phyloP scores from a whole-genome alignment of 108 stramenopile species.

The Ochromonas danica region DNA sequence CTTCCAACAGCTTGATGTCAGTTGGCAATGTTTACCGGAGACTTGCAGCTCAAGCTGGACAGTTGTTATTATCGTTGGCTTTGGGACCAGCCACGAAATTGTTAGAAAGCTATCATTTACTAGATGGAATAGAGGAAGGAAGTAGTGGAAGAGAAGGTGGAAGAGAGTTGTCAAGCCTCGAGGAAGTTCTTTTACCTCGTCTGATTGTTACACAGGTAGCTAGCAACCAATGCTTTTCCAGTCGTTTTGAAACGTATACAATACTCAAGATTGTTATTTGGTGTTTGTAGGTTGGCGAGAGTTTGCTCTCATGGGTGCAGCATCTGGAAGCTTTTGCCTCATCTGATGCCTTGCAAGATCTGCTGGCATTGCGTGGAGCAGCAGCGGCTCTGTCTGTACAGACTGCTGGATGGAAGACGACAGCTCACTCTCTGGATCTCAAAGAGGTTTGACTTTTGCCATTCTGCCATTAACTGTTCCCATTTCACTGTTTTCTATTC shows the following conservation, averaged over 20 bases:
- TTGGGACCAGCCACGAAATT: too few relatives aligned
- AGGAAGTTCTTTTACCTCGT: slow-evolving; percentile 22
- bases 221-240: neutral
- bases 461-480: neutral
- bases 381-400: neutral
- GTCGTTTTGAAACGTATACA: too few relatives aligned
- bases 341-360: neutral
- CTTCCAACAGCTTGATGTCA: too few relatives aligned
- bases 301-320: slow-evolving; percentile 4
- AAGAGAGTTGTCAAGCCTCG: too few relatives aligned
- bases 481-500: neutral
- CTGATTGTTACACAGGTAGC: slow-evolving; percentile 3
- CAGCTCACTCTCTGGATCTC: neutral
- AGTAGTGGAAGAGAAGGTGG: too few relatives aligned
- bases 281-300: slow-evolving; percentile 24
- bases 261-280: too few relatives aligned
- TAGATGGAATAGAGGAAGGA: too few relatives aligned
- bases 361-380: neutral
- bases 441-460: neutral
- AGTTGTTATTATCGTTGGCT: too few relatives aligned
- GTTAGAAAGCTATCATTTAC: too few relatives aligned
- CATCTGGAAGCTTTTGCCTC: slow-evolving; percentile 31
- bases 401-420: neutral
- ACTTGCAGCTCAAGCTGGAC: too few relatives aligned
- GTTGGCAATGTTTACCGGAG: too few relatives aligned